These are phyloP conservation scores for Cutaneotrichosporon mucoides DNA, from an alignment of 1,284 basidiomycete species.

Conservation along the genomic window DNA sequence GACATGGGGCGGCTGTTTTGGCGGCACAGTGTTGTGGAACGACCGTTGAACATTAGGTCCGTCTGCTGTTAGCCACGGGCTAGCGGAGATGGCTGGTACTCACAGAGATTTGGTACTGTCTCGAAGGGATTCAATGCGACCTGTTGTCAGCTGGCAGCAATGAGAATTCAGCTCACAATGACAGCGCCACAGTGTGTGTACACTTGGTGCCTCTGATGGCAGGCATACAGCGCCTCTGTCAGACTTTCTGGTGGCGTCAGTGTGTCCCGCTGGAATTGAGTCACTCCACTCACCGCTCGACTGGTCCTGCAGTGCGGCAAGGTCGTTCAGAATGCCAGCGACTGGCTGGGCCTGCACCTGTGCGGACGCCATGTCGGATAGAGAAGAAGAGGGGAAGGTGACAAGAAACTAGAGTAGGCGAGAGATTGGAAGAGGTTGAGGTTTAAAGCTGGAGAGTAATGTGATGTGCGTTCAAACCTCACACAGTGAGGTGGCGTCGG, in stretches of 20 bases:
- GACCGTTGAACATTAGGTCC: conserved; percentile 6
- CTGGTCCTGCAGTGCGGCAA: conserved; percentile 5
- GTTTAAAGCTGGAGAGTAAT: background rate
- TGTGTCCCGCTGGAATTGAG: background rate
- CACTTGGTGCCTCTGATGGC: conserved; percentile 10
- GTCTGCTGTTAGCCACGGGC: conserved; percentile 4
- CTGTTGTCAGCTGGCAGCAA: conserved; percentile 5
- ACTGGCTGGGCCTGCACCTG: background rate
- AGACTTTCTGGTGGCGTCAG: conserved; percentile 13
- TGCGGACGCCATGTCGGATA: background rate
- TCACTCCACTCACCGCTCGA: background rate
- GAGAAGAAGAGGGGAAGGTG: background rate
- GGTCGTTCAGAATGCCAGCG: background rate
- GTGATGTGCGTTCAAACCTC: too few species aligned
- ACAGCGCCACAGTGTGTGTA: conserved; percentile 19
- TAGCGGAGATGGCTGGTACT: background rate
- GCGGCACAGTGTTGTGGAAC: conserved; percentile 12
- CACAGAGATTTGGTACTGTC: conserved; percentile 14
- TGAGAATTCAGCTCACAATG: conserved; percentile 5
- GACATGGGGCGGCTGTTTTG: conserved; percentile 16
- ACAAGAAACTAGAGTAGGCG: background rate
- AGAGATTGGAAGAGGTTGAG: too few species aligned
- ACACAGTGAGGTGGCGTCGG: too few species aligned
- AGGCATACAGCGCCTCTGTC: conserved; percentile 14
- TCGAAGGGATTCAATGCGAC: conserved; percentile 19